Base-by-base conservation (phyloP, 225 moss, liverwort and hornwort species). In the Asterella californica region DNA sequence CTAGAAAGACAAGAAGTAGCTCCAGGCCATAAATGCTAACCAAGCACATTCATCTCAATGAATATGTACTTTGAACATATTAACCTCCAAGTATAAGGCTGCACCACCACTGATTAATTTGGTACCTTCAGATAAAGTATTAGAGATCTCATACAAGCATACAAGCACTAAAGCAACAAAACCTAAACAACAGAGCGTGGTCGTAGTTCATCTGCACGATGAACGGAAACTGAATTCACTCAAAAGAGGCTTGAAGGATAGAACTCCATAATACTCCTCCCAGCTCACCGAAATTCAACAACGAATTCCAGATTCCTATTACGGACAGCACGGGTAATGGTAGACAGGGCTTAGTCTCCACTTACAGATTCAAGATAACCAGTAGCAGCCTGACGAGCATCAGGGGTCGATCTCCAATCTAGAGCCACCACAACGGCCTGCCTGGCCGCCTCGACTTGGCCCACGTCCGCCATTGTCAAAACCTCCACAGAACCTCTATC, bases 361-460 rank as follows among this genome's bases (percentile, higher is more conserved):
- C 90, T 69, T 84, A 94, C 92, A 73, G 92, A 91, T 83, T 96
- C 96, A 57, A 96, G 82, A 38, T 90, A 96, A 14, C 87, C 91
- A 55, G 94, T 87, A 50, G 94, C 96, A 73, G 90, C 88, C 82
- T 91, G 90, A 19, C 92, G 89, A 10, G 87, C 83, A 2, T 90
- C 92, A 50, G 88, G 76, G 10, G 94, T 81, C 11, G 90, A 93
- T 81, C 89, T 86, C 90, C 91, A 94, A 81, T 96, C 90, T 86
- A 96, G 55, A 0, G 94, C 96, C 25, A 88, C 88, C 70, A 90
- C 47, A 15, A 96, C 89, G 34, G 96, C 96, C 81, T 89, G 94
- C 74, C 86, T 89, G 1, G 94, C 92, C 70, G 90, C 86, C 62
- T 94, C 92, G 32, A 89, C 88, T 81, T 90, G 87, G 86, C 68